phyloP scores from a whole-genome alignment of 257 asterid genomes.

The Solanum chmielewskii region DNA sequence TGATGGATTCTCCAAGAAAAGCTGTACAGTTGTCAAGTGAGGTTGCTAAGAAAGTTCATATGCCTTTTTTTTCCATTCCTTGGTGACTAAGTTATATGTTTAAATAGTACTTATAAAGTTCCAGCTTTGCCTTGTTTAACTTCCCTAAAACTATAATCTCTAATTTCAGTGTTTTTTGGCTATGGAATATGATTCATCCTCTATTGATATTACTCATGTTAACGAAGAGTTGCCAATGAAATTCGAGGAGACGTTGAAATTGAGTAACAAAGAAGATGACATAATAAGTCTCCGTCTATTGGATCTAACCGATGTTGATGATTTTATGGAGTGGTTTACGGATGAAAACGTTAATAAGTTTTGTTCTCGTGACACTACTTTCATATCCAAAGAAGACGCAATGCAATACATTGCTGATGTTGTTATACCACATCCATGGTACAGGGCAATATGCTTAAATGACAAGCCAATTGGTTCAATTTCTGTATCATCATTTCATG shows the following conservation, averaged over 20 bases:
- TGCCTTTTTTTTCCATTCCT: not conserved
- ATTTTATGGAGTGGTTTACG: conserved; percentile 33
- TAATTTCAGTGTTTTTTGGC: not conserved
- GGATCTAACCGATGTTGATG: conserved; percentile 42
- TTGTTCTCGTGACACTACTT: conserved; percentile 28
- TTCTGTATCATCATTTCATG: conserved; percentile 24
- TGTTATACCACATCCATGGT: conserved; percentile 45
- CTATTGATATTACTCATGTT: not conserved
- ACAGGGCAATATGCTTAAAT: conserved; percentile 38
- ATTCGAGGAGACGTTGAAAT: not conserved
- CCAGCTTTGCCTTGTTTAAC: not conserved
- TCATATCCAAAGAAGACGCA: conserved; percentile 34
- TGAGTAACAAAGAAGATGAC: not conserved
- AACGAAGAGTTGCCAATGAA: not conserved
- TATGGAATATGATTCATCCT: not conserved
- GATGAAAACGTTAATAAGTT: conserved; percentile 53
- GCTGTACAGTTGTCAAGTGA: not conserved
- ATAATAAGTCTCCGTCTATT: conserved; percentile 36
- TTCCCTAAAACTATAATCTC: not conserved
- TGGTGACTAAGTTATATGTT: not conserved
- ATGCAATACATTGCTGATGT: conserved; percentile 6
- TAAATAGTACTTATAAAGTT: not conserved
- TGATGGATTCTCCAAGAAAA: not conserved
- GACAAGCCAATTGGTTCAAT: conserved; percentile 42
- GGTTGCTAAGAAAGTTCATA: not conserved